Conservation (phyloP, 805 yeast genomes). For the Candida yuanshanica region DNA sequence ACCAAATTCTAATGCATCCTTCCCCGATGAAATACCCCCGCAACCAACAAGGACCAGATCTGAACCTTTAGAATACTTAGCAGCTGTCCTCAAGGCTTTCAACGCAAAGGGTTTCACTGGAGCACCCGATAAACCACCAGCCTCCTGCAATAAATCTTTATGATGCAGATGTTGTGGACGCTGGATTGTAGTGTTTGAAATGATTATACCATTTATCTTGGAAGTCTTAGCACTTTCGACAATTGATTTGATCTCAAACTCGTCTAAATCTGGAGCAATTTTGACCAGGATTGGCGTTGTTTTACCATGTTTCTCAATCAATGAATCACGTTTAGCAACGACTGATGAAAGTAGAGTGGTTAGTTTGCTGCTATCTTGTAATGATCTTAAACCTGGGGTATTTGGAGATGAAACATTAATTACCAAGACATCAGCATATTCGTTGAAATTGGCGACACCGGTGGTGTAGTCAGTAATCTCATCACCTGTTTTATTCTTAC, state of each 20-base stretch:
- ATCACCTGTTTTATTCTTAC: constrained; percentile 90
- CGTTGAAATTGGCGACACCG: constrained; percentile 80
- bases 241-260: constrained; percentile 73
- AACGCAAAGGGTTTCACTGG: constrained; percentile 81
- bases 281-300: constrained; percentile 84
- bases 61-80: constrained; percentile 71
- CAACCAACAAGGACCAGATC: constrained; percentile 81
- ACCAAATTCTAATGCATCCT: constrained; percentile 87
- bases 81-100: constrained; percentile 61
- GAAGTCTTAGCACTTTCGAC: constrained; percentile 74
- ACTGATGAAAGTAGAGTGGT: constrained; percentile 62
- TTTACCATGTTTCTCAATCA: constrained; percentile 33
- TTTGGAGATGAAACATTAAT: constrained; percentile 93
- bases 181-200: constrained; percentile 87
- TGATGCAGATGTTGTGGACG: constrained; percentile 66
- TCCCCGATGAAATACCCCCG: constrained; percentile 87
- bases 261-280: constrained; percentile 89
- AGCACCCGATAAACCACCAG: constrained; percentile 90
- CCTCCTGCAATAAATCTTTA: constrained; percentile 41
- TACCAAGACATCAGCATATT: constrained; percentile 82
- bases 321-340: constrained; percentile 60
- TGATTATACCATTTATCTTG: constrained; percentile 83
- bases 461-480: constrained; percentile 79
- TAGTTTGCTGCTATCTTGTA: constrained; percentile 74
- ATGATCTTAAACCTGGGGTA: constrained; percentile 88